phyloP scores from a whole-genome alignment of 2,329 filamentous ascomycete species.

The Stachybotrys chlorohalonatus region DNA sequence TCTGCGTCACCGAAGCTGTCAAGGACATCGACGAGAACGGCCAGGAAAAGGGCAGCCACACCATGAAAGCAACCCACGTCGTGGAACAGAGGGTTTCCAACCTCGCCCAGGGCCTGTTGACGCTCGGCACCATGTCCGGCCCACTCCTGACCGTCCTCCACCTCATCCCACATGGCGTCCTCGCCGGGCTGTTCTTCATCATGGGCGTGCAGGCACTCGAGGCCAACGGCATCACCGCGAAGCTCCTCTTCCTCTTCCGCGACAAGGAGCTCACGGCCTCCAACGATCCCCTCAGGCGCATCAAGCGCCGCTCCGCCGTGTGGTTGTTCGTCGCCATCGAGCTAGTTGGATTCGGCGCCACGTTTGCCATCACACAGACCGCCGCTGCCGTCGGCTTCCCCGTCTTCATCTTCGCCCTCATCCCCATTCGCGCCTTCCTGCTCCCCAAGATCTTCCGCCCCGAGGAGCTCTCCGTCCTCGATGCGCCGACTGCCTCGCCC shows the following conservation, averaged over 20 bases:
- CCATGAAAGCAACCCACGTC: slow-evolving; percentile 47
- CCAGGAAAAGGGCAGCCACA: slow-evolving; percentile 46
- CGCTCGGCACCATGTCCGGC: slow-evolving; percentile 69
- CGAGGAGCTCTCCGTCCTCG: slow-evolving; percentile 53
- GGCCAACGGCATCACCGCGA: slow-evolving; percentile 68
- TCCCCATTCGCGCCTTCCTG: slow-evolving; percentile 55
- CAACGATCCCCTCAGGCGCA: slow-evolving; percentile 48
- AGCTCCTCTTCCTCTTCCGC: slow-evolving; percentile 59
- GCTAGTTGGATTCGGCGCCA: slow-evolving; percentile 63
- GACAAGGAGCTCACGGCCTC: slow-evolving; percentile 54
- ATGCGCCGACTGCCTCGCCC: slow-evolving; percentile 65
- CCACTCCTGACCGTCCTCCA: slow-evolving; percentile 66
- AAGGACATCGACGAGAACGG: slow-evolving; percentile 44
- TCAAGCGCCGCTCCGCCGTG: slow-evolving; percentile 54
- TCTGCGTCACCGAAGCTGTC: slow-evolving; percentile 58
- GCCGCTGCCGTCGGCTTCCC: slow-evolving; percentile 77
- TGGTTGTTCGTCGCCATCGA: slow-evolving; percentile 65
- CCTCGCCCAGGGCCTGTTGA: slow-evolving; percentile 67
- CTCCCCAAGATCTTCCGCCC: slow-evolving; percentile 52
- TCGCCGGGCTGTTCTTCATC: slow-evolving; percentile 75
- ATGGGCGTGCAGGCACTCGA: slow-evolving; percentile 75
- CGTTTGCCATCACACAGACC: slow-evolving; percentile 76
- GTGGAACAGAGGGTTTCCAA: slow-evolving; percentile 76
- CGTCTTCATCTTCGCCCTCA: slow-evolving; percentile 60
- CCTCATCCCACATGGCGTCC: slow-evolving; percentile 69